Base-by-base conservation (phyloP, 495 filamentous ascomycete species). In the Penicillium fimorum region DNA sequence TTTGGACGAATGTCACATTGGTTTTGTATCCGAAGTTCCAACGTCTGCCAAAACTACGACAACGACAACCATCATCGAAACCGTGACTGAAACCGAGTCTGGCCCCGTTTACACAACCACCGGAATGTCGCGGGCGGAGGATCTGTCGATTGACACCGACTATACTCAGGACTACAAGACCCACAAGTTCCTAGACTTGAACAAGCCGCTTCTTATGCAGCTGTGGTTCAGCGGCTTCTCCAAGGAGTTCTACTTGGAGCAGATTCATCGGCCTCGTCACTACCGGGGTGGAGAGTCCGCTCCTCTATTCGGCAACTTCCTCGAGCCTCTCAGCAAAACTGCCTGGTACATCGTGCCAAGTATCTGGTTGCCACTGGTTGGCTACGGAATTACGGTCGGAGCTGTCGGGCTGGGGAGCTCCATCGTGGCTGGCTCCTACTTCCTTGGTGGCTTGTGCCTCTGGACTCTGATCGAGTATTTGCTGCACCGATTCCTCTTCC, bases 251-350 rank as follows among this genome's bases (percentile, higher is more conserved):
- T 99, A 99, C 62, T 82, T 99, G 11, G 86, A 96, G 49, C 92
- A 99, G 72, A 89, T 99, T 35, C 95, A 99, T 69, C 85, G 93
- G 45, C 93, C 93, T 24, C 84, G 93, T 53, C 91, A 97, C 76
- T 97, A 97, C 81, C 92, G 84, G 63, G 91, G 91, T 50, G 94
- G 94, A 40, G 84, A 85, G 55, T 96, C 92, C 5, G 94, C 95
- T 30, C 95, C 94, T 7, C 72, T 99, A 29, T 99, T 99, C 72
- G 95, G 95, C 41, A 99, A 99, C 73, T 94, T 97, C 74, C 80
- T 99, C 11, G 95, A 99, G 72, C 95, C 95, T 7, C 76, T 99
- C 25, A 90, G 87, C 70, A 89, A 92, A 76, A 97, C 95, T 8
- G 82, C 92, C 6, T 97, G 92, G 92, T 97, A 87, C 83, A 67